phyloP scores from a whole-genome alignment of 2,329 filamentous ascomycete genomes.

The Microcyclosporella mali region DNA sequence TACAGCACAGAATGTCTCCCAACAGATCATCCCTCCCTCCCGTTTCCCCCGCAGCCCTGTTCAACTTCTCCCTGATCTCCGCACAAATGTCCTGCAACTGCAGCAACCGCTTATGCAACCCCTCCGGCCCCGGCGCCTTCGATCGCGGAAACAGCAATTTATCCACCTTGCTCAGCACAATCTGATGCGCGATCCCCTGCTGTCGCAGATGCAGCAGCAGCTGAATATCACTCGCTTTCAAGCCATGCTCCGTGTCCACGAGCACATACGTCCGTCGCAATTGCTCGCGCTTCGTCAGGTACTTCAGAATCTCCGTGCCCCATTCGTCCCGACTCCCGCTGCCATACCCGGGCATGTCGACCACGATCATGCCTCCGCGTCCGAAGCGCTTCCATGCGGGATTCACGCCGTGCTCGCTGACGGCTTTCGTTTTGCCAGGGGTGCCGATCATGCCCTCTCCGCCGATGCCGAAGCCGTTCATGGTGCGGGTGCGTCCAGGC shows the following conservation, averaged over 20 bases:
- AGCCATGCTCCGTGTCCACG: slow-evolving; percentile 56
- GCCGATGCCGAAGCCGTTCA: slow-evolving; percentile 60
- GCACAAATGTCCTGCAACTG: slow-evolving; percentile 37
- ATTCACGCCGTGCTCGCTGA: slow-evolving; percentile 28
- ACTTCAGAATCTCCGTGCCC: slow-evolving; percentile 64
- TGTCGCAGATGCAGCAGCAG: slow-evolving; percentile 52
- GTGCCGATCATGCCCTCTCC: slow-evolving; percentile 29
- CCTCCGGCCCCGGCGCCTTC: slow-evolving; percentile 22
- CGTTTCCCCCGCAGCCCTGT: slow-evolving; percentile 34
- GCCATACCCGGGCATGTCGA: slow-evolving; percentile 69
- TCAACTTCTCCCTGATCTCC: slow-evolving; percentile 36
- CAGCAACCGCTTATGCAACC: slow-evolving; percentile 24
- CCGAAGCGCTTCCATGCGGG: slow-evolving; percentile 30
- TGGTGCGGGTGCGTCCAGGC: slow-evolving; percentile 56
- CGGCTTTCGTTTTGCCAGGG: slow-evolving; percentile 15
- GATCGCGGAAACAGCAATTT: slow-evolving; percentile 40
- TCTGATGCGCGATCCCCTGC: slow-evolving; percentile 56
- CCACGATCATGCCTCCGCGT: slow-evolving; percentile 47
- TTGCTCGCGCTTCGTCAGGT: slow-evolving; percentile 56
- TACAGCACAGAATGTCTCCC: slow-evolving; percentile 57
- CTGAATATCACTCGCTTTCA: slow-evolving; percentile 55
- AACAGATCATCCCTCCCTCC: slow-evolving; percentile 39
- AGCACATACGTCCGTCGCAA: slow-evolving; percentile 59
- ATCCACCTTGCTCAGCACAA: slow-evolving; percentile 63
- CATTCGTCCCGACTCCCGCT: slow-evolving; percentile 55